Evolutionary conservation across 768 basidiomycete genomes (phyloP), one percentile per base, ranked within the genome.

Genomic region (Termitomyces sp.): DNA sequence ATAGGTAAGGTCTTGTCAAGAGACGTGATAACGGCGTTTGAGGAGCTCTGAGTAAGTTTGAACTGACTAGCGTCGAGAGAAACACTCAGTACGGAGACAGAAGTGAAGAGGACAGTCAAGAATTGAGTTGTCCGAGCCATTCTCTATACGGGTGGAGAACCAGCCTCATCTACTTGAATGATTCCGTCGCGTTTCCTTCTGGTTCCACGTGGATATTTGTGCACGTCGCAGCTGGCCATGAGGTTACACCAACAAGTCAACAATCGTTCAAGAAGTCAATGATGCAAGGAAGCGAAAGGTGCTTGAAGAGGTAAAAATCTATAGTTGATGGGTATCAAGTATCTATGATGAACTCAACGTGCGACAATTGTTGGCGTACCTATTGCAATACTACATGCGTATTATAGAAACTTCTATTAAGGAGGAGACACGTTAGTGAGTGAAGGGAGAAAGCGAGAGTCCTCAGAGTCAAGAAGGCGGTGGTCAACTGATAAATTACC

Each of bases 41-140:
- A 45, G 36, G 45, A 51, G 30, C 60, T 61, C 43, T 61, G 50
- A 2, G 85, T 62, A 85, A 88, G 69, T 79, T 50, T 50, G 24
- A 50, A 50, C 34, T 50, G 49, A 1, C 34, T 50, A 6, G 49
- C 34, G 5, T 50, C 16, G 10, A 50, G 49, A 26, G 18, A 36
- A 36, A 2, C 49, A 50, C 34, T 34, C 14, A 50, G 49, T 5
- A 24, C 24, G 10, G 34, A 50, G 24, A 50, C 49, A 26, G 24
- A 50, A 26, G 22, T n/a, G 34, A 50, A 34, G 3, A 50, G 34
- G 33, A 50, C 8, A 36, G 16, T 37, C 16, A 50, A 26, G 24
- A 50, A 37, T 36, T 9, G 34, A 50, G 34, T 18, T 26, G 16
- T 24, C 49, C 16, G 18, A 37, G 34, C 18, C 49, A 50, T 50